phyloP scores from a whole-genome alignment of 441 rosid species.

The Gossypium davidsonii region DNA sequence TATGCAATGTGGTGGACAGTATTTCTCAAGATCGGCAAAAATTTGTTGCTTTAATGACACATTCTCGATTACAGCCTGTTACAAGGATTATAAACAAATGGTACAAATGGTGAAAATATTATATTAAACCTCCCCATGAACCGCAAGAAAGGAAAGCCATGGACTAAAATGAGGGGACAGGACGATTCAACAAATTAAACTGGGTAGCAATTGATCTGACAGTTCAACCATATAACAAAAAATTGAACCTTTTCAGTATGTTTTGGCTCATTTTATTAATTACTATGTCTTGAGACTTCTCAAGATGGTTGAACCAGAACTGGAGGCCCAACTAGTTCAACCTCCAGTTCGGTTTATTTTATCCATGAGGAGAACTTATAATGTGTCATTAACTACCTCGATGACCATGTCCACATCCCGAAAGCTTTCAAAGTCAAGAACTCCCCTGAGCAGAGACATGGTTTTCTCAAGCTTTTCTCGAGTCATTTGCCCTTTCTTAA shows the following conservation, averaged over 20 bases:
- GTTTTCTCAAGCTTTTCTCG: slow-evolving; percentile 81
- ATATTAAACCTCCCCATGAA: slow-evolving; percentile 6
- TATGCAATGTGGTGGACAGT: slow-evolving; percentile 81
- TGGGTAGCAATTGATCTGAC: too few relatives aligned
- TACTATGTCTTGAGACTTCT: background rate
- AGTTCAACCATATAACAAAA: background rate
- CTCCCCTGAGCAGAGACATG: slow-evolving; percentile 69
- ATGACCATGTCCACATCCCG: slow-evolving; percentile 92
- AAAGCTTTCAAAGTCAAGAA: slow-evolving; percentile 78
- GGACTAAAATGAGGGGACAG: background rate
- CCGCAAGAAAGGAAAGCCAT: background rate
- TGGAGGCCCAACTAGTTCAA: background rate
- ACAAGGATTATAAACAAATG: slow-evolving; percentile 25
- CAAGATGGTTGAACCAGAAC: background rate
- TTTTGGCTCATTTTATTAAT: background rate
- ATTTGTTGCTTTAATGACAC: slow-evolving; percentile 85
- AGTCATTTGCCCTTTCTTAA: slow-evolving; percentile 78
- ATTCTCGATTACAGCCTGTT: slow-evolving; percentile 87
- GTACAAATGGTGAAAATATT: slow-evolving; percentile 16
- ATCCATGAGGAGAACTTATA: background rate
- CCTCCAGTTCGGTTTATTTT: background rate
- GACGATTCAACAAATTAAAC: too few relatives aligned
- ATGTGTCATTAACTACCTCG: slow-evolving; percentile 49
- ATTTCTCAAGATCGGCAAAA: slow-evolving; percentile 80
- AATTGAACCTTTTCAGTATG: background rate